Conservation (phyloP, 202 grass and related monocot species). For the Digitaria exilis region DNA sequence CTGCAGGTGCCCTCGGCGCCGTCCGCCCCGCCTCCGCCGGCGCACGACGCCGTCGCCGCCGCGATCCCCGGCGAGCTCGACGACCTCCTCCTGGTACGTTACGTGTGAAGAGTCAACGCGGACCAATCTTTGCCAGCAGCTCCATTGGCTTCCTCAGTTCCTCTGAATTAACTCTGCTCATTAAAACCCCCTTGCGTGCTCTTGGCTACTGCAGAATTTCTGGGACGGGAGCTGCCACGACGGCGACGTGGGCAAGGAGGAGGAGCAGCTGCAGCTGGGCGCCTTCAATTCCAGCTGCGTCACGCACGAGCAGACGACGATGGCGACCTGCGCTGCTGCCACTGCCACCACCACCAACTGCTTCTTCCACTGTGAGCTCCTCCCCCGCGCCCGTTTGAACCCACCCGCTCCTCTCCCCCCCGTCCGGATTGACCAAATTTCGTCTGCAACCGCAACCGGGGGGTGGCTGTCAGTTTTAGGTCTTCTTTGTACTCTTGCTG, state of each 20-base stretch:
- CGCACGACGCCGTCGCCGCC: not conserved
- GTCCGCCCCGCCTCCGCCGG: not conserved
- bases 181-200: not conserved
- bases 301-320: not conserved
- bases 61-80: slow-evolving; percentile 44
- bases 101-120: not conserved
- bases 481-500: not conserved
- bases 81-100: slow-evolving; percentile 47
- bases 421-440: not conserved
- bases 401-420: too few species aligned
- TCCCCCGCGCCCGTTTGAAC: too few species aligned
- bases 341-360: not conserved
- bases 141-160: too few species aligned
- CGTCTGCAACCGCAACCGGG: not conserved
- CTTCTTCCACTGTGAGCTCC: slow-evolving; percentile 38
- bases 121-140: not conserved
- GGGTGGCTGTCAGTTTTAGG: slow-evolving; percentile 38
- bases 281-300: slow-evolving; percentile 53
- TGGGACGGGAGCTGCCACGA: slow-evolving; percentile 58
- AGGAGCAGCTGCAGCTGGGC: slow-evolving; percentile 14
- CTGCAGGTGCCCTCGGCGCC: not conserved
- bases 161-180: slow-evolving; percentile 5
- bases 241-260: slow-evolving; percentile 45
- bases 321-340: not conserved
- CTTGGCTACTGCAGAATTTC: slow-evolving; percentile 53